Percentiles rank a stretch among this genome's conserved stretches.
Conservation (phyloP, 2,329 filamentous ascomycete species). For the Botrytis tulipae region DNA sequence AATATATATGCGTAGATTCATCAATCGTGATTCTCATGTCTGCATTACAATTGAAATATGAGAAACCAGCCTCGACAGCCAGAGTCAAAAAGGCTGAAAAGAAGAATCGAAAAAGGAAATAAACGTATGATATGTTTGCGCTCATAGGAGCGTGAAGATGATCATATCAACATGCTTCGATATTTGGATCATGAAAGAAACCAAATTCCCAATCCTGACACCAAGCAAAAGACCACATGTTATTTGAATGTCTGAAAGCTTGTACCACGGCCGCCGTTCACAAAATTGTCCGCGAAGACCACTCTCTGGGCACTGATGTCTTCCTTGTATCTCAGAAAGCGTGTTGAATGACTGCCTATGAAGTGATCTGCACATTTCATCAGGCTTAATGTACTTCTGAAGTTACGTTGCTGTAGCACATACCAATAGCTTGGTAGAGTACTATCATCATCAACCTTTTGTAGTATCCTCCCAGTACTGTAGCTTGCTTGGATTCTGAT, state of each 20-base stretch:
- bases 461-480: not conserved
- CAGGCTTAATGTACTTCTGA: not conserved
- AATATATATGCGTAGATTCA: slow-evolving; percentile 11
- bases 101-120: slow-evolving; percentile 1
- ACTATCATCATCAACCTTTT: not conserved
- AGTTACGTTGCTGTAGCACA: not conserved
- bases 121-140: slow-evolving; percentile 6
- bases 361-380: slow-evolving; percentile 3
- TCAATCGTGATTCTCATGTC: slow-evolving; percentile 13
- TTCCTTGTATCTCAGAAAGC: not conserved
- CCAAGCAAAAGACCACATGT: not conserved
- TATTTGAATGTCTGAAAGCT: not conserved
- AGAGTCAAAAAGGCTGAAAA: not conserved
- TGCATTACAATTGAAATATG: slow-evolving; percentile 14
- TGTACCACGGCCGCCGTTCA: not conserved
- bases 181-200: not conserved
- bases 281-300: not conserved
- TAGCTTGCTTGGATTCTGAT: not conserved
- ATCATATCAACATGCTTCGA: not conserved
- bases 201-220: not conserved
- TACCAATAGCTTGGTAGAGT: slow-evolving; percentile 4
- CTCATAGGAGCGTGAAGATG: not conserved
- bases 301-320: not conserved
- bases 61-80: not conserved
- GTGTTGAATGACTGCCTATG: not conserved